Evolutionary conservation across 2,329 filamentous ascomycete species (phyloP).

Genomic region (Lecanicillium sp.): DNA sequence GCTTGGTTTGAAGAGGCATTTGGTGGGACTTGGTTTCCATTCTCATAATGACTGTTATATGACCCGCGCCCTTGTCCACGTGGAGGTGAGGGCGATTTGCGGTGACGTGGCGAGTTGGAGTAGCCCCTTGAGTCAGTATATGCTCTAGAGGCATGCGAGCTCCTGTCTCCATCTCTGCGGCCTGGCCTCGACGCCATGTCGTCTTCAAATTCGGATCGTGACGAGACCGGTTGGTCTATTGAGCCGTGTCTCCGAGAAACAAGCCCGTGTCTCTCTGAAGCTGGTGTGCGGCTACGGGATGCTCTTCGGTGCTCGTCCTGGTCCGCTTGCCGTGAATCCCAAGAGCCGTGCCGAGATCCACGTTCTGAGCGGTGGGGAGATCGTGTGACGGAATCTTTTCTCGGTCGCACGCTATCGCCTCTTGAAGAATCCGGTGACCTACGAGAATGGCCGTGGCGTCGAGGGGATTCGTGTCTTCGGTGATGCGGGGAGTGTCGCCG

Average conservation of each 20-base stretch:
- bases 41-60: slow-evolving; percentile 36
- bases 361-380: slow-evolving; percentile 19
- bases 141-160: slow-evolving; percentile 20
- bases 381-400: slow-evolving; percentile 15
- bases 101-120: slow-evolving; percentile 16
- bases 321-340: slow-evolving; percentile 15
- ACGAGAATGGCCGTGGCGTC: slow-evolving; percentile 19
- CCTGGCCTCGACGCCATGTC: slow-evolving; percentile 37
- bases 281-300: slow-evolving; percentile 17
- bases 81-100: slow-evolving; percentile 30
- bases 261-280: slow-evolving; percentile 13
- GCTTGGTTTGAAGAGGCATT: slow-evolving; percentile 27
- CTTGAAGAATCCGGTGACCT: slow-evolving; percentile 18
- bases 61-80: not conserved
- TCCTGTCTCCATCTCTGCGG: slow-evolving; percentile 33
- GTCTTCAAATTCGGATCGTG: slow-evolving; percentile 41
- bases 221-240: slow-evolving; percentile 29
- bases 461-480: slow-evolving; percentile 20
- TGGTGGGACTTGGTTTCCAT: slow-evolving; percentile 39
- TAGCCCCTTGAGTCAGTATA: slow-evolving; percentile 15
- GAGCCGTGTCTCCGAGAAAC: slow-evolving; percentile 11
- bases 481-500: slow-evolving; percentile 24
- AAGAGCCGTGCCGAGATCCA: slow-evolving; percentile 15
- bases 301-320: slow-evolving; percentile 13
- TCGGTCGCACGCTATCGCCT: slow-evolving; percentile 13